Evolutionary conservation across 2,329 filamentous ascomycete genomes (phyloP).

Genomic region (Eutypa lata): DNA sequence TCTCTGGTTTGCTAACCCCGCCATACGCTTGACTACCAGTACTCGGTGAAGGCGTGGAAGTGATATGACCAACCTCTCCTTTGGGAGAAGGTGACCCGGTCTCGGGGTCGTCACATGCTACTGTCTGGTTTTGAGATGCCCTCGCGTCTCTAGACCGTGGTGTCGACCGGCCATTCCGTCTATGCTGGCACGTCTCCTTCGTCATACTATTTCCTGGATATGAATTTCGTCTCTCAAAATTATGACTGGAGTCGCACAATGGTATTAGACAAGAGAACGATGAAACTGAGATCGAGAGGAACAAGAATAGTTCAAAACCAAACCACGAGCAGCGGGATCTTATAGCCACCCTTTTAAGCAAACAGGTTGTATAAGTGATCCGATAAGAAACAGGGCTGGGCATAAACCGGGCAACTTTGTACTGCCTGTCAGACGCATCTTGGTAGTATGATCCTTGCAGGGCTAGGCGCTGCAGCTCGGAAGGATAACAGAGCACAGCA

Average conservation of each 20-base stretch:
- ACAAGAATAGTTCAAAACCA: background rate
- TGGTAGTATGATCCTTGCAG: background rate
- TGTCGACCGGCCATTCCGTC: background rate
- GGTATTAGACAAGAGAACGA: no score
- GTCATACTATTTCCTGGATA: background rate
- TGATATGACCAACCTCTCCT: background rate
- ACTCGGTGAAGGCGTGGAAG: background rate
- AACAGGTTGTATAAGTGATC: background rate
- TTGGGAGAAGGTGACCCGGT: no score
- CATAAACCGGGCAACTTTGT: background rate
- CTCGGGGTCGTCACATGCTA: no score
- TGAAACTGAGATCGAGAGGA: no score
- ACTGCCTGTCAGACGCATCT: background rate
- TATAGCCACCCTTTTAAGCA: background rate
- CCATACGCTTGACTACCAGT: background rate
- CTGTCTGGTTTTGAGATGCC: no score
- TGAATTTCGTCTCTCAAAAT: background rate
- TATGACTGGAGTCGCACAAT: background rate
- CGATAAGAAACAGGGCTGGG: background rate
- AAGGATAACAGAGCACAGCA: background rate
- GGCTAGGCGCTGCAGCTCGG: background rate
- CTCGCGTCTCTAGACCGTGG: no score
- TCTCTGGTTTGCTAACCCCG: background rate
- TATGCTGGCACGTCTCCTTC: background rate
- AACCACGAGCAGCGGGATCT: background rate